Base-by-base conservation (phyloP, 768 basidiomycete species). In the Mycena albidolilacea region DNA sequence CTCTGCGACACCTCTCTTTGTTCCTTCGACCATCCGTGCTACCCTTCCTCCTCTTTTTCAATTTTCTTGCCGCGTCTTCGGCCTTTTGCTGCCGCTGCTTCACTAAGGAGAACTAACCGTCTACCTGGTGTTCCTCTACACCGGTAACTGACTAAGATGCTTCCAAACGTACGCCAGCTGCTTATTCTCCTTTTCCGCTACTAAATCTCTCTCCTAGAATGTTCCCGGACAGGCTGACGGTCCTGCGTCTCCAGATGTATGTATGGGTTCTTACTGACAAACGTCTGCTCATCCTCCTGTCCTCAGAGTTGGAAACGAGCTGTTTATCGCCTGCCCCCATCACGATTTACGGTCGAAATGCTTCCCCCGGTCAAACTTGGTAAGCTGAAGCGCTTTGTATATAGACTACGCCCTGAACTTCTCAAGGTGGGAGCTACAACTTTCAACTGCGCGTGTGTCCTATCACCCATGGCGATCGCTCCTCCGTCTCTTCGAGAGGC, bases 361-460 rank as follows among this genome's bases (percentile, higher is more conserved):
- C 84, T 94, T 15, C 80, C 84, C 3, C 89, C 92, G 12, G 82
- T 82, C 50, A 93, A 93, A 77, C 85, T 89, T 59, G 88, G 91
- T 89, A 82, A 77, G 79, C 77, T 54, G 44, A 61, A 17, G 17
- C 37, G 46, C 54, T 21, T 41, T 44, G 43, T 48, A 30, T 38
- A 4, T n/a, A 2, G 23, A 46, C 23, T 10, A 12, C 9, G 11
- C 5, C 3, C n/a, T 66, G 15, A 64, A 37, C n/a, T 23, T 12
- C n/a, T 65, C 37, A 55, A 93, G 92, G 88, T 30, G 85, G 83
- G 61, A 87, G 81, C 62, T 85, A 87, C 69, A 87, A 86, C 74
- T 93, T 90, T 80, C 92, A 92, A 54, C 87, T 95, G 85, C 88
- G 87, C 14, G 85, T 94, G 41, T 84, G 79, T 48, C 86, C 92